A percentile compares a stretch with the other conserved stretches of the same genome.
Conservation (phyloP, 2,329 filamentous ascomycete species). For the Ceratocystis huliohia region DNA sequence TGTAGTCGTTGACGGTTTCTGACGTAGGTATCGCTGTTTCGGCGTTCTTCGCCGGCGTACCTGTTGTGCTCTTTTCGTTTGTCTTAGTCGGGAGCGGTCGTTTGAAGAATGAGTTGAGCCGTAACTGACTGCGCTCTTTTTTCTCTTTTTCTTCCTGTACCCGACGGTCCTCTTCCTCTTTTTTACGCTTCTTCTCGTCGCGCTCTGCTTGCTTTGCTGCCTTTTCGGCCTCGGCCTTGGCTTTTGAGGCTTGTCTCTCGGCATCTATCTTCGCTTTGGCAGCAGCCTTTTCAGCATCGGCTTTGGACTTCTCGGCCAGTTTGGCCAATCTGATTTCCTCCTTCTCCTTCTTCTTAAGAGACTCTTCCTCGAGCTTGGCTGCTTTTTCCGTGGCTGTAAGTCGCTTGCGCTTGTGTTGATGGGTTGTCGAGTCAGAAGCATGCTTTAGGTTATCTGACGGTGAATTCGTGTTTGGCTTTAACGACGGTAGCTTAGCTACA, state of each 20-base stretch:
- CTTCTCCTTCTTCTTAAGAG: constrained; percentile 29
- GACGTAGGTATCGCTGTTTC: constrained; percentile 21
- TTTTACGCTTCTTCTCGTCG: constrained; percentile 37
- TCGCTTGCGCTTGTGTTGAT: constrained; percentile 33
- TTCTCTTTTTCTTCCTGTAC: constrained; percentile 35
- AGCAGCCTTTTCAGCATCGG: constrained; percentile 32
- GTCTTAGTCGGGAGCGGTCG: constrained; percentile 33
- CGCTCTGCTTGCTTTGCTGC: constrained; percentile 32
- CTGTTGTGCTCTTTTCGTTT: constrained; percentile 17
- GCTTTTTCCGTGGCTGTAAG: constrained; percentile 33
- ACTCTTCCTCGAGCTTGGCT: constrained; percentile 28
- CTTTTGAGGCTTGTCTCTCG: constrained; percentile 32
- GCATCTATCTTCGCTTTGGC: constrained; percentile 25
- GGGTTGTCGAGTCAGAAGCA: not conserved
- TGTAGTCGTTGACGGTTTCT: constrained; percentile 39
- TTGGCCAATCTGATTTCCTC: constrained; percentile 27
- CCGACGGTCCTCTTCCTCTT: constrained; percentile 36
- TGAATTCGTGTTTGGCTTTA: constrained; percentile 5
- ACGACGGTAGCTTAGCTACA: not conserved
- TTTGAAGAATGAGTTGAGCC: constrained; percentile 37
- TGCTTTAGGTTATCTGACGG: constrained; percentile 22
- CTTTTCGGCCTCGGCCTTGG: constrained; percentile 33
- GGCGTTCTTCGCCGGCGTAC: constrained; percentile 25
- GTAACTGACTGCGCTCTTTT: constrained; percentile 38
- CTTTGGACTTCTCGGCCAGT: constrained; percentile 30